Evolutionary conservation across 306 rosid species (phyloP).

Genomic region (Trifolium repens): DNA sequence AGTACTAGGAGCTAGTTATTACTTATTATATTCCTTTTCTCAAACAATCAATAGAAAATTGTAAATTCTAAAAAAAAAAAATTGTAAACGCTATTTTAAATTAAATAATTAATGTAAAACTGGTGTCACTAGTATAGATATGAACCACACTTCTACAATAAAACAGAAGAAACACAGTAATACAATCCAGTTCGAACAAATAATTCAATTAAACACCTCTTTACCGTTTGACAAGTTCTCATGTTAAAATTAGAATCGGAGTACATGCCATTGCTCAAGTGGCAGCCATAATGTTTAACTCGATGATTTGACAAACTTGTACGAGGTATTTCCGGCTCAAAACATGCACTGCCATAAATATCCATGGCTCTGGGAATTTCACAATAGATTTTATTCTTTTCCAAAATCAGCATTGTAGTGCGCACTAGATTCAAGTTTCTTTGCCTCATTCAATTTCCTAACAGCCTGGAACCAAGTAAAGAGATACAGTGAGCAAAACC

Average conservation of each 20-base stretch:
- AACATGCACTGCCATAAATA: conserved; percentile 53
- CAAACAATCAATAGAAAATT: background rate
- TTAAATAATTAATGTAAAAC: background rate
- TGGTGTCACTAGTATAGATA: conserved; percentile 9
- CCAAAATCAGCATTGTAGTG: conserved; percentile 89
- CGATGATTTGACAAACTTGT: conserved; percentile 29
- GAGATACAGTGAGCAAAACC: background rate
- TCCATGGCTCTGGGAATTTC: conserved; percentile 49
- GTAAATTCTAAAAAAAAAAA: background rate
- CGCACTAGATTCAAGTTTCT: conserved; percentile 91
- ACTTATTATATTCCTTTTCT: background rate
- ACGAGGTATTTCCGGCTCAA: conserved; percentile 35
- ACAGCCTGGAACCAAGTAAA: conserved; percentile 71
- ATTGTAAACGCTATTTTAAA: background rate
- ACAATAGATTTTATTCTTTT: conserved; percentile 55
- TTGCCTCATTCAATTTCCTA: conserved; percentile 88
- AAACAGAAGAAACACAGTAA: background rate
- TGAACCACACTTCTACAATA: conserved; percentile 18
- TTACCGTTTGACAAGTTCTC: conserved; percentile 25
- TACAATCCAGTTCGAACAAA: conserved; percentile 37
- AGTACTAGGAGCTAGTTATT: background rate
- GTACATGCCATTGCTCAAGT: conserved; percentile 34
- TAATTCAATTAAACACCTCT: conserved; percentile 36
- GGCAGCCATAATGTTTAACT: conserved; percentile 22
- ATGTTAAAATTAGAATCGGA: conserved; percentile 15